Conservation (phyloP, 345 rosid species). For the Gossypium stocksii region DNA sequence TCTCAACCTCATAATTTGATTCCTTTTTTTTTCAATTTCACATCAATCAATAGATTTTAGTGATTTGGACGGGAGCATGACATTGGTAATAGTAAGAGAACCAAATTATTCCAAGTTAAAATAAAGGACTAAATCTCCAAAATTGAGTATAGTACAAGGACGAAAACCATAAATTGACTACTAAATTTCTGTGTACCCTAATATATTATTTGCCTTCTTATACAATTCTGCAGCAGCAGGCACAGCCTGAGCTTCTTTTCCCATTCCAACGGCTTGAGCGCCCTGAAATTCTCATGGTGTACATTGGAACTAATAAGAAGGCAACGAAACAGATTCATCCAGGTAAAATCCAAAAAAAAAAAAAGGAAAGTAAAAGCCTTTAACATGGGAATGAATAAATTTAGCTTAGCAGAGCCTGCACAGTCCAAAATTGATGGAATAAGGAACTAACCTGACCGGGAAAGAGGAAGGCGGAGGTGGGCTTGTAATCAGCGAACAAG, state of each 20-base stretch:
- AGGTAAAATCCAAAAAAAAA: neutral
- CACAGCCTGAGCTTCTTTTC: slow-evolving; percentile 77
- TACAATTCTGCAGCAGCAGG: slow-evolving; percentile 74
- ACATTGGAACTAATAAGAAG: neutral
- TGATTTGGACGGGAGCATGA: neutral
- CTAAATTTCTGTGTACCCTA: slow-evolving; percentile 42
- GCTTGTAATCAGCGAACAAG: slow-evolving; percentile 70
- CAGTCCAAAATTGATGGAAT: neutral
- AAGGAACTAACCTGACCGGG: slow-evolving; percentile 79
- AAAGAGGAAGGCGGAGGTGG: slow-evolving; percentile 70
- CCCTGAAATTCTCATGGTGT: slow-evolving; percentile 44
- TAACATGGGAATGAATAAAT: neutral
- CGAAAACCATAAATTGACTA: neutral
- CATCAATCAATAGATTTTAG: neutral
- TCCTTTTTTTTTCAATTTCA: neutral
- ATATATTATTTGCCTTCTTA: slow-evolving; percentile 71
- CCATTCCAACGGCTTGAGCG: slow-evolving; percentile 97
- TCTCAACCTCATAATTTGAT: neutral
- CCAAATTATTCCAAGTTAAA: neutral
- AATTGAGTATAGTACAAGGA: neutral
- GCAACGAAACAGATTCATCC: neutral
- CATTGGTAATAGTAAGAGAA: neutral
- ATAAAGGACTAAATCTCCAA: neutral
- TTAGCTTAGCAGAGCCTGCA: neutral
- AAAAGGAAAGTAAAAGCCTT: neutral